phyloP scores from a whole-genome alignment of 306 rosid genomes.

The Cajanus cajan region DNA sequence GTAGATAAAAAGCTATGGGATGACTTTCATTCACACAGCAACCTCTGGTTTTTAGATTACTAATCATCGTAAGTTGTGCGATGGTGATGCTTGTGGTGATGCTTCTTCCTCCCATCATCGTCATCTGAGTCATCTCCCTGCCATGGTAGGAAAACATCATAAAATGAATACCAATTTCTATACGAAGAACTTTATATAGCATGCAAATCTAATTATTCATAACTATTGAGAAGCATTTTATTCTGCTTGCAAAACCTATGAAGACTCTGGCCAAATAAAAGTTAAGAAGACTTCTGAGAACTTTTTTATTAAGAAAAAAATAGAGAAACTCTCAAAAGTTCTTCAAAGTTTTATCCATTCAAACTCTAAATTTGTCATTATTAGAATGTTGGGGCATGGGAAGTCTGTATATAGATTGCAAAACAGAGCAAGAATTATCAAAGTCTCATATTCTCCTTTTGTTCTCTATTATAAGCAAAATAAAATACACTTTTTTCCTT shows the following conservation, averaged over 20 bases:
- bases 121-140: conserved; percentile 66
- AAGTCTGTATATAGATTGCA: too few relatives aligned
- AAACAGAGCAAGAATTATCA: too few relatives aligned
- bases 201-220: neutral
- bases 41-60: conserved; percentile 35
- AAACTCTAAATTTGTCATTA: neutral
- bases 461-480: too few relatives aligned
- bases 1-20: conserved; percentile 49
- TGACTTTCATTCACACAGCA: conserved; percentile 30
- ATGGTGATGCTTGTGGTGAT: conserved; percentile 55
- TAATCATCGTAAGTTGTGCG: conserved; percentile 71
- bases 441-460: too few relatives aligned
- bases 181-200: neutral
- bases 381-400: neutral
- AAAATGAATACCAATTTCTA: neutral
- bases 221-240: neutral
- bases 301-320: too few relatives aligned
- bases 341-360: too few relatives aligned
- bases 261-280: neutral
- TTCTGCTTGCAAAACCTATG: neutral
- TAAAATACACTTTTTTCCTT: too few relatives aligned
- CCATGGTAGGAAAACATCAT: neutral
- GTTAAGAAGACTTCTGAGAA: too few relatives aligned
- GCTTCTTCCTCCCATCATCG: conserved; percentile 57
- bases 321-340: too few relatives aligned